Base-by-base conservation (phyloP, 2,329 filamentous ascomycete species). In the Verticillium albo-atrum region DNA sequence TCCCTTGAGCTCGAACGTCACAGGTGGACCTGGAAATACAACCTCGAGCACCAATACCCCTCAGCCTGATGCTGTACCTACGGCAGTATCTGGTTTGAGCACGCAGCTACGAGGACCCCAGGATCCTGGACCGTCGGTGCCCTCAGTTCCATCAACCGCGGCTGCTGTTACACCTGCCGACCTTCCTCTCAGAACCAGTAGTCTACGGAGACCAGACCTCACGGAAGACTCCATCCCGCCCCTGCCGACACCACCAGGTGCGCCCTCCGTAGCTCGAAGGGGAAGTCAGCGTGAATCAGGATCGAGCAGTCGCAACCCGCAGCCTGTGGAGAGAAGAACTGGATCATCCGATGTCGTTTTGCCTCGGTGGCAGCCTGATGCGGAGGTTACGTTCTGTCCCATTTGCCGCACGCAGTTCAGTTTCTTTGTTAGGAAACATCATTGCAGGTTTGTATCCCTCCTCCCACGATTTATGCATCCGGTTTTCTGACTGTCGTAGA, bases 401-500 rank as follows among this genome's bases (percentile, higher is more conserved):
- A 96, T 97, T 60, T 98, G 94, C 71, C 79, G 80, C 57, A 84
- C 84, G 1, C 84, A 87, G 54, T 98, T 98, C 70, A 90, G 85
- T 70, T 89, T 96, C 66, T 91, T 92, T 77, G 88, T 91, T 70
- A 83, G 94, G 63, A 96, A 96, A 71, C 94, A 98, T 75, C 94
- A 98, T 71, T 98, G 94, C 81, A 86, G 93, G 84, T 89, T 77
- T 54, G 83, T 75, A 7, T 23, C 20, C n/a, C 23, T 23, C n/a
- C 9, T n/a, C n/a, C 37, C 37, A 10, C n/a, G n/a, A 9, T 47
- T 3, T 12, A 23, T 4, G 3, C 7, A 20, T 6, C 7, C 5
- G 37, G 7, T 12, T 47, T 10, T 23, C 37, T 47, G 20, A 47
- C 37, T 9, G 4, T 35, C 15, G 4, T 54, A 90, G 88, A 66